These are phyloP conservation scores for Platanthera guangdongensis DNA, from an alignment of 106 monocot genomes.

Conservation along the genomic window DNA sequence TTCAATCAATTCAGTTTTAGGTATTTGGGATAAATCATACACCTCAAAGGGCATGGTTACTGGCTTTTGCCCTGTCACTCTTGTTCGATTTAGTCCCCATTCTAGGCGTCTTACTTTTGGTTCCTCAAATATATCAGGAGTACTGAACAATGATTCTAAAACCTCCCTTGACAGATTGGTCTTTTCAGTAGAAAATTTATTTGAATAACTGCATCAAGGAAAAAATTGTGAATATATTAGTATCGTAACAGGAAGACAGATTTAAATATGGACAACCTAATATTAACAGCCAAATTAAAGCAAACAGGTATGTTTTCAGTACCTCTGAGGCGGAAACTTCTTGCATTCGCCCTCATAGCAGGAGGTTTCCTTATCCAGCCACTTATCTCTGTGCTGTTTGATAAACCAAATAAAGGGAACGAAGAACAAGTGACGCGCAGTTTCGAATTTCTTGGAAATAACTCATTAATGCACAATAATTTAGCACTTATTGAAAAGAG, in stretches of 20 bases:
- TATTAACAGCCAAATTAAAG: neutral
- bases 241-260: neutral
- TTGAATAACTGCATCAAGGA: slow-evolving; percentile 19
- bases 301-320: neutral
- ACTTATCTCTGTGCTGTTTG: slow-evolving; percentile 11
- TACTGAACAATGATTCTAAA: slow-evolving; percentile 50
- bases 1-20: neutral
- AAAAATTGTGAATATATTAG: neutral
- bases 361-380: slow-evolving; percentile 1
- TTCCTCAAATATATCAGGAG: slow-evolving; percentile 41
- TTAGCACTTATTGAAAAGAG: neutral
- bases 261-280: neutral
- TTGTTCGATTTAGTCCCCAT: slow-evolving; percentile 60
- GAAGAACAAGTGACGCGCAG: neutral
- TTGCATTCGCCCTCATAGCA: slow-evolving; percentile 9
- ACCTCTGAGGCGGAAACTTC: slow-evolving; percentile 17
- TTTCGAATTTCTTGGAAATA: neutral
- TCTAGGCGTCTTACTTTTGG: slow-evolving; percentile 30
- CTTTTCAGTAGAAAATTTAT: slow-evolving; percentile 14
- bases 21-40: slow-evolving; percentile 2
- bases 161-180: slow-evolving; percentile 44
- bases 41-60: slow-evolving; percentile 46
- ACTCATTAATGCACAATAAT: neutral
- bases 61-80: slow-evolving; percentile 22
- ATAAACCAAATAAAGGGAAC: neutral